These are phyloP conservation scores for Nakazawaea ambrosiae DNA, from an alignment of 805 yeast species.

Conservation along the genomic window DNA sequence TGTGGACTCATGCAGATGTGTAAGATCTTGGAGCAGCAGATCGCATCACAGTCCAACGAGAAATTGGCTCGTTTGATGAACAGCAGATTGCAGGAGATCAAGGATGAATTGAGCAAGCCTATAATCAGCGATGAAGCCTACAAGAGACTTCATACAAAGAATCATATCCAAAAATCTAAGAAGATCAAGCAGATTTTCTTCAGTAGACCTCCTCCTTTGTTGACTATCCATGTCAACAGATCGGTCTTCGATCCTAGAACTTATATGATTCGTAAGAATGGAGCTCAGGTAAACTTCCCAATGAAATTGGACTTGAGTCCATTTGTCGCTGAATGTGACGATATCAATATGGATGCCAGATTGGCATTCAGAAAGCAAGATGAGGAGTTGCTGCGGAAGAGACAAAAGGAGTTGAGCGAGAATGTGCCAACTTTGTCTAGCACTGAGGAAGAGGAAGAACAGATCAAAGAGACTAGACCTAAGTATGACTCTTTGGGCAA, in stretches of 20 bases:
- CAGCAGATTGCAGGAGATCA: conserved; percentile 40
- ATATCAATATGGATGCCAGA: conserved; percentile 76
- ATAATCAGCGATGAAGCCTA: conserved; percentile 78
- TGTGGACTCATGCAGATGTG: conserved; percentile 69
- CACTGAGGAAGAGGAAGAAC: conserved; percentile 11
- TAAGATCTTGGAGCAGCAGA: conserved; percentile 37
- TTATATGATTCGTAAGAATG: conserved; percentile 76
- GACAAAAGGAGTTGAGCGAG: conserved; percentile 10
- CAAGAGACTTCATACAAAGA: conserved; percentile 64
- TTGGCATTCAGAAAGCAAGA: conserved; percentile 62
- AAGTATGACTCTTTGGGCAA: conserved; percentile 26
- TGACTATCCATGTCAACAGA: conserved; percentile 84
- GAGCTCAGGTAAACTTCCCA: conserved; percentile 77
- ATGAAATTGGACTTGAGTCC: conserved; percentile 56
- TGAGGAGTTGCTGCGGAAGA: conserved; percentile 23
- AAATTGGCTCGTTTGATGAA: conserved; percentile 29
- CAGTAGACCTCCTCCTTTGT: conserved; percentile 74
- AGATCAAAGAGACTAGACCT: conserved; percentile 17
- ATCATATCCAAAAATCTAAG: conserved; percentile 64
- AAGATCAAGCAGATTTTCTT: conserved; percentile 81
- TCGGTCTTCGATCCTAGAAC: conserved; percentile 88
- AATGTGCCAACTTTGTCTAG: background rate
- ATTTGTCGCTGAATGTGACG: conserved; percentile 62
- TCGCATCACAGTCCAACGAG: conserved; percentile 19
- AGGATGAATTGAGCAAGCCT: conserved; percentile 50